Conservation (phyloP, 495 filamentous ascomycete species). For the Penicillium taxi region DNA sequence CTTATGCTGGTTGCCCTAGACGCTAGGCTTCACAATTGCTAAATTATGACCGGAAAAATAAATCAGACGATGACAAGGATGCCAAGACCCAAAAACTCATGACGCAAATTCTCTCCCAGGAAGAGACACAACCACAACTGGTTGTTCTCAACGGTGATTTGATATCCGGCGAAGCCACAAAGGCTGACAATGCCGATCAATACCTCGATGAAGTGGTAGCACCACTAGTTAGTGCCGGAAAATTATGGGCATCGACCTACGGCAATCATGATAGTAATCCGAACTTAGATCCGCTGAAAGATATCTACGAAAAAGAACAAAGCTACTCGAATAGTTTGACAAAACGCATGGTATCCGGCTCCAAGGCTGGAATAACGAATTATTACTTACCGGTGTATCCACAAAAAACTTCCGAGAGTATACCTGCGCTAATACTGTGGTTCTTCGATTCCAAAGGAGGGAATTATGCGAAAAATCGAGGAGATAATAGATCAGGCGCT, state of each 20-base stretch:
- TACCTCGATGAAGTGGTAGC: slow-evolving; percentile 57
- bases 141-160: slow-evolving; percentile 70
- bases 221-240: slow-evolving; percentile 42
- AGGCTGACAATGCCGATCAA: slow-evolving; percentile 45
- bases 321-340: slow-evolving; percentile 49
- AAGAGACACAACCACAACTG: slow-evolving; percentile 46
- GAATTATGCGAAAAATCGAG: slow-evolving; percentile 36
- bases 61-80: slow-evolving; percentile 36
- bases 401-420: slow-evolving; percentile 7
- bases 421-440: slow-evolving; percentile 54
- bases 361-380: slow-evolving; percentile 55
- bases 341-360: slow-evolving; percentile 32
- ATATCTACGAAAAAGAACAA: slow-evolving; percentile 48
- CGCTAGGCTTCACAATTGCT: background rate
- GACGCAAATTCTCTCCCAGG: slow-evolving; percentile 49
- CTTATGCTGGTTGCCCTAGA: too few relatives aligned
- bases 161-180: slow-evolving; percentile 61
- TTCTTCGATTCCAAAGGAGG: slow-evolving; percentile 71
- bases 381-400: slow-evolving; percentile 54
- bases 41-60: slow-evolving; percentile 1
- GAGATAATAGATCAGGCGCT: slow-evolving; percentile 19
- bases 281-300: slow-evolving; percentile 46
- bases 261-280: slow-evolving; percentile 65
- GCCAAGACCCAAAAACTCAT: slow-evolving; percentile 51
- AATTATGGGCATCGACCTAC: slow-evolving; percentile 62